A percentile compares a stretch with the other conserved stretches of the same genome.
These are phyloP conservation scores for Pseudocercospora ulei DNA, from an alignment of 2,329 filamentous ascomycete species.

Conservation along the genomic window DNA sequence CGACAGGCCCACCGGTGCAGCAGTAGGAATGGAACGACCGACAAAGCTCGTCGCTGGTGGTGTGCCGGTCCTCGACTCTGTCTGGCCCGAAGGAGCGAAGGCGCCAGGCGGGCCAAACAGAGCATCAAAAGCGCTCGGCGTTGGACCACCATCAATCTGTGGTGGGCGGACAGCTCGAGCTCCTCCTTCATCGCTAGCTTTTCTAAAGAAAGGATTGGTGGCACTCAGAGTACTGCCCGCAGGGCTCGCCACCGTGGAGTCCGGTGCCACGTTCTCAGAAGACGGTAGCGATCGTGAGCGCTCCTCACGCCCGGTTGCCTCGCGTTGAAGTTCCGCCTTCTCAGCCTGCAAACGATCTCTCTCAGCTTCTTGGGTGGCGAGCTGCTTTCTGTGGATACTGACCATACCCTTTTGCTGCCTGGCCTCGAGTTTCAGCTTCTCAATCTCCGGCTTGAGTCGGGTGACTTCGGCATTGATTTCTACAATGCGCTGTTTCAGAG, in stretches of 20 bases:
- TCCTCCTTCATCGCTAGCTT: slow-evolving; percentile 33
- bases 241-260: slow-evolving; percentile 23
- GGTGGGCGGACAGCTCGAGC: slow-evolving; percentile 25
- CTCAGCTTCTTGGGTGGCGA: slow-evolving; percentile 79
- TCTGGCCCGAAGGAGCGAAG: slow-evolving; percentile 29
- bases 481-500: slow-evolving; percentile 77
- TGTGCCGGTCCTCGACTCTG: slow-evolving; percentile 26
- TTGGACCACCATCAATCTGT: slow-evolving; percentile 25
- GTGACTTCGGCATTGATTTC: slow-evolving; percentile 71
- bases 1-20: slow-evolving; percentile 22
- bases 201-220: slow-evolving; percentile 92
- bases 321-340: slow-evolving; percentile 59
- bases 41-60: slow-evolving; percentile 31
- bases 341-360: slow-evolving; percentile 78
- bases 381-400: slow-evolving; percentile 96
- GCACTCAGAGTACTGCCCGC: slow-evolving; percentile 37
- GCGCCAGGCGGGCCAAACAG: slow-evolving; percentile 39
- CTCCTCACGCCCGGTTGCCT: slow-evolving; percentile 24
- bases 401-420: slow-evolving; percentile 93
- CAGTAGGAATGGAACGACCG: slow-evolving; percentile 20
- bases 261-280: slow-evolving; percentile 14
- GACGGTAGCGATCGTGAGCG: slow-evolving; percentile 18
- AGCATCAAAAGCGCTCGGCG: slow-evolving; percentile 34
- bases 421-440: slow-evolving; percentile 84
- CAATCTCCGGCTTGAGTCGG: slow-evolving; percentile 77